Conservation (phyloP, 1,284 basidiomycete genomes). For the Rhizoctonia solani region DNA sequence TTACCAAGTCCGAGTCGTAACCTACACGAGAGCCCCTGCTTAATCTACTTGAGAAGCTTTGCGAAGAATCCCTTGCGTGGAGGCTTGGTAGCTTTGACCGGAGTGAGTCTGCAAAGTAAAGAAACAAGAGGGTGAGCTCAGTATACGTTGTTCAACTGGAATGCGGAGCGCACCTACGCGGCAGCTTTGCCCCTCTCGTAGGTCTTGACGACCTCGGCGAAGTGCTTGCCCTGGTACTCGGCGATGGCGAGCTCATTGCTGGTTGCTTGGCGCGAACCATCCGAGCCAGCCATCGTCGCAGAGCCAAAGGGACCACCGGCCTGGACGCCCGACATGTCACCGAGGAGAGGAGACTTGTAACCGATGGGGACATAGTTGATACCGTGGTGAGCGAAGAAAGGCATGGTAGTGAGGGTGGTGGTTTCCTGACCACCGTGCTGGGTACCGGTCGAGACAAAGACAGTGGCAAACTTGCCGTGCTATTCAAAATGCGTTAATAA, state of each 20-base stretch:
- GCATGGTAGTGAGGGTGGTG: slow-evolving; percentile 37
- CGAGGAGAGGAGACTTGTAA: slow-evolving; percentile 46
- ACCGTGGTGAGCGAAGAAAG: slow-evolving; percentile 52
- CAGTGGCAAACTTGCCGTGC: slow-evolving; percentile 52
- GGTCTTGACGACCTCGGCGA: slow-evolving; percentile 36
- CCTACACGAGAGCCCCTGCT: too few species aligned
- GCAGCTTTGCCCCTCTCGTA: slow-evolving; percentile 37
- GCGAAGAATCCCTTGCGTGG: slow-evolving; percentile 34
- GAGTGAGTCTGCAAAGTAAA: slow-evolving; percentile 7
- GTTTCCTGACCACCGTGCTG: slow-evolving; percentile 40
- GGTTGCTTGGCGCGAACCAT: slow-evolving; percentile 35
- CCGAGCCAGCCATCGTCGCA: slow-evolving; percentile 35
- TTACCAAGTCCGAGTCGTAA: too few species aligned
- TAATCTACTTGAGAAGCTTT: slow-evolving; percentile 27
- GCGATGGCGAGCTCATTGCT: slow-evolving; percentile 33
- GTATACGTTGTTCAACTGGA: neutral
- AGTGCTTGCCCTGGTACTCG: slow-evolving; percentile 34
- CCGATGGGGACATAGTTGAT: slow-evolving; percentile 49
- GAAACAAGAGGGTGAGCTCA: slow-evolving; percentile 4
- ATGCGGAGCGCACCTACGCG: slow-evolving; percentile 23
- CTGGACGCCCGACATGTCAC: slow-evolving; percentile 43
- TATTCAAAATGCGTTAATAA: too few species aligned
- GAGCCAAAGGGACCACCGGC: slow-evolving; percentile 49
- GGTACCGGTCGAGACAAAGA: slow-evolving; percentile 43
- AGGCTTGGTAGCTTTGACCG: slow-evolving; percentile 26